Conservation (phyloP, 371 early-diverging fungal species). For the Mucor plumbeus region DNA sequence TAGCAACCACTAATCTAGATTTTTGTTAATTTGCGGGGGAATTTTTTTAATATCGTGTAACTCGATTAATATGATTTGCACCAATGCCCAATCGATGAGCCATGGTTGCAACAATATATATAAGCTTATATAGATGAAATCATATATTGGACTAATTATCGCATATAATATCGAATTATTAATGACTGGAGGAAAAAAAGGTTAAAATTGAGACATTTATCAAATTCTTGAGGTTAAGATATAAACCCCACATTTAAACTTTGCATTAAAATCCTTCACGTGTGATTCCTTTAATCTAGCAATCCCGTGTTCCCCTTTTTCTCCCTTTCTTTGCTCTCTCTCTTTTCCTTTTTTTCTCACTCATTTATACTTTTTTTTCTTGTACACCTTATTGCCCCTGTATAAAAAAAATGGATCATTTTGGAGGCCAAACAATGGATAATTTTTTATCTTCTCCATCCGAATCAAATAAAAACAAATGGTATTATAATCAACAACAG, state of each 20-base stretch:
- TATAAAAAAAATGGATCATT: conserved; percentile 15
- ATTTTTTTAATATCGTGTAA: neutral
- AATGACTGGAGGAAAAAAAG: neutral
- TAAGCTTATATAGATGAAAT: neutral
- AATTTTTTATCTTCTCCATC: neutral
- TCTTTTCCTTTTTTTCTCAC: conserved; percentile 7
- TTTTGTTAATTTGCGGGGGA: neutral
- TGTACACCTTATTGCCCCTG: neutral
- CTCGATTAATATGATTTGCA: neutral
- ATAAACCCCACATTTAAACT: conserved; percentile 2
- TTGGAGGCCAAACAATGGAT: conserved; percentile 4
- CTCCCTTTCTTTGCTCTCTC: conserved; percentile 4
- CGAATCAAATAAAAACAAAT: neutral
- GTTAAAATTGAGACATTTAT: neutral
- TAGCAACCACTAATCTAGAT: neutral
- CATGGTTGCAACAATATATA: neutral
- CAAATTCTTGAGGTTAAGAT: too few species aligned
- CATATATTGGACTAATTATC: neutral
- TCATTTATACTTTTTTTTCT: neutral
- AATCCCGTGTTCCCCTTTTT: conserved; percentile 19
- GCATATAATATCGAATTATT: neutral
- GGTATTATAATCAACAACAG: neutral
- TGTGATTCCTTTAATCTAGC: conserved; percentile 15
- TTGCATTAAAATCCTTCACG: conserved; percentile 17
- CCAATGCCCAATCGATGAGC: neutral